Base-by-base conservation (phyloP, 768 basidiomycete species). In the Termitomyces sp. region DNA sequence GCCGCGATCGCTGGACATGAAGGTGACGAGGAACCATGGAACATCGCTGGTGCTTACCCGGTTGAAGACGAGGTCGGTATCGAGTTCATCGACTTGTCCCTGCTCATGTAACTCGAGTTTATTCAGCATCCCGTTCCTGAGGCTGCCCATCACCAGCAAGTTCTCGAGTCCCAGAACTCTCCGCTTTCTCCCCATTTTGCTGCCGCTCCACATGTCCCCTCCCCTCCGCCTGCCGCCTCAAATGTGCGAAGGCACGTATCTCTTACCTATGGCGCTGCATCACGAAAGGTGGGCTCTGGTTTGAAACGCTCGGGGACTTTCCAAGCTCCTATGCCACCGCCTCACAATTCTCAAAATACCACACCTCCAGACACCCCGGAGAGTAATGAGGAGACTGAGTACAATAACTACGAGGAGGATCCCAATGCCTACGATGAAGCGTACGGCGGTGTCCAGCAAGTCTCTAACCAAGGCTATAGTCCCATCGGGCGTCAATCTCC, bases 21-120 rank as follows among this genome's bases (percentile, higher is more conserved):
- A 65, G 90, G 87, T 64, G 91, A 92, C 60, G 91, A 94, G 69
- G 91, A 93, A 63, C 88, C 91, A 57, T 94, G 92, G 92, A 89
- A 91, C 70, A 75, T 79, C 45, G 84, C 85, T 42, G 81, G 78
- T 36, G 78, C 72, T 73, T 82, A 69, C 74, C 76, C 72, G 13
- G 76, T 83, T 59, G 87, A 86, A 54, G 89, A 89, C 34, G 88
- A 90, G 73, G 91, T 89, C 61, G 63, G 74, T 42, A 54, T 44
- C 22, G 39, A 37, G 33, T 9, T 44, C 12, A 51, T 54, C 46
- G 27, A 58, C 34, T 24, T 33, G 3, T 20, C 16, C 42, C 8
- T 9, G 13, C 24, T 6, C 42, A 15, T 22, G n/a, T 30, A 47
- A 33, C 58, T 63, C 56, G 42, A 61, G 61, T 59, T 62, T 37